Percentiles rank a stretch among this genome's conserved stretches.
These are phyloP conservation scores for Ophiosphaerella narmari DNA, from an alignment of 2,329 filamentous ascomycete genomes.

Conservation along the genomic window DNA sequence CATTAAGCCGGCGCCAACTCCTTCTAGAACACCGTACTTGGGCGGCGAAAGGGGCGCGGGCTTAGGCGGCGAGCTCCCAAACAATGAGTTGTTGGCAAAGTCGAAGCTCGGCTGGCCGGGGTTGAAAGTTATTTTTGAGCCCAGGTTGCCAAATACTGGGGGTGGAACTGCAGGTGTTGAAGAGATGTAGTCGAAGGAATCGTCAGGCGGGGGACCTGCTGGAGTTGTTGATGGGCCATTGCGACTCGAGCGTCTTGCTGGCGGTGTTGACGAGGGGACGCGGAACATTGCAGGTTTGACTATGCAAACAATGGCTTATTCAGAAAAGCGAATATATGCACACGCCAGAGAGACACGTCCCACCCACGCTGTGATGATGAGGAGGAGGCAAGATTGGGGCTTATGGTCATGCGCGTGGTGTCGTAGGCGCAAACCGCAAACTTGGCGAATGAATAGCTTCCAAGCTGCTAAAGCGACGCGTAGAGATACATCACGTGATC, in stretches of 20 bases:
- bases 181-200: conserved; percentile 48
- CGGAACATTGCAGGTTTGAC: conserved; percentile 39
- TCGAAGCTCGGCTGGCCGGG: conserved; percentile 18
- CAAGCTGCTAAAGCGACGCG: conserved; percentile 5
- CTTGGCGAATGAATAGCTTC: conserved; percentile 7
- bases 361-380: background rate
- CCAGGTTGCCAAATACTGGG: conserved; percentile 50
- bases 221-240: conserved; percentile 60
- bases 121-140: conserved; percentile 51
- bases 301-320: conserved; percentile 1
- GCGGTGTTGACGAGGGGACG: conserved; percentile 39
- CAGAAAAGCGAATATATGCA: background rate
- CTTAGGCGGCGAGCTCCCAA: conserved; percentile 36
- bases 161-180: conserved; percentile 62
- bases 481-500: background rate
- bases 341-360: background rate
- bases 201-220: conserved; percentile 59
- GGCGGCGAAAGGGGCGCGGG: conserved; percentile 9
- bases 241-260: conserved; percentile 42
- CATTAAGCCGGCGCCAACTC: conserved; percentile 32
- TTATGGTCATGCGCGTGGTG: conserved; percentile 4
- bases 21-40: conserved; percentile 32
- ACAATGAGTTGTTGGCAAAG: conserved; percentile 23
- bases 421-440: conserved; percentile 21
- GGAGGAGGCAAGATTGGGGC: background rate